These are phyloP conservation scores for Lophiostoma macrostomum DNA, from an alignment of 495 filamentous ascomycete species.

Conservation along the genomic window DNA sequence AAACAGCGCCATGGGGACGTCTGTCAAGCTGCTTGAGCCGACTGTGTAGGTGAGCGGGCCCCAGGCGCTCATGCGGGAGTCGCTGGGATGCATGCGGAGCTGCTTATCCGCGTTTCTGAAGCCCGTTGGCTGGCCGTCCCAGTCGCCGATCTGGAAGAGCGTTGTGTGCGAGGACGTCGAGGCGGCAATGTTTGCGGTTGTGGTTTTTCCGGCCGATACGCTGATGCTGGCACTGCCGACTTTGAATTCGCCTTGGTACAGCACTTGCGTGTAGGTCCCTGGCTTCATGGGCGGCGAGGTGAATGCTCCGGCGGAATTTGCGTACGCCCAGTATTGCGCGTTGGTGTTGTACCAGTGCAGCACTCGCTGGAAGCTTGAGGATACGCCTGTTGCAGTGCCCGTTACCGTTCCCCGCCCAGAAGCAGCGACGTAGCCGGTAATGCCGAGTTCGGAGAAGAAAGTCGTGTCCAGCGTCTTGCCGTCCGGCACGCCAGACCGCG, in stretches of 20 bases:
- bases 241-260: conserved; percentile 62
- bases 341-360: conserved; percentile 63
- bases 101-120: conserved; percentile 66
- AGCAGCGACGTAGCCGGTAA: conserved; percentile 56
- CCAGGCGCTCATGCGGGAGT: conserved; percentile 61
- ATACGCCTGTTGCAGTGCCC: conserved; percentile 54
- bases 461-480: conserved; percentile 51
- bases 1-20: conserved; percentile 67
- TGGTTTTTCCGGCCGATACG: conserved; percentile 54
- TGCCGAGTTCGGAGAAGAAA: conserved; percentile 56
- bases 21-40: conserved; percentile 48
- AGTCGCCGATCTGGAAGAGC: conserved; percentile 62
- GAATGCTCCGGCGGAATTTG: conserved; percentile 52
- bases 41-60: conserved; percentile 57
- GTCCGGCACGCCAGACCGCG: conserved; percentile 54
- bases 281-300: conserved; percentile 65
- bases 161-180: conserved; percentile 47
- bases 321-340: conserved; percentile 64
- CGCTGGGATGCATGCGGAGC: conserved; percentile 64
- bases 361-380: conserved; percentile 49
- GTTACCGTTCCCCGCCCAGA: conserved; percentile 56
- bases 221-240: conserved; percentile 53
- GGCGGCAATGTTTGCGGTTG: conserved; percentile 53
- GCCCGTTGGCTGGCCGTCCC: conserved; percentile 61
- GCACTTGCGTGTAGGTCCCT: conserved; percentile 63